phyloP scores from a whole-genome alignment of 1,284 basidiomycete species.

The Ceratobasidium papillatum region DNA sequence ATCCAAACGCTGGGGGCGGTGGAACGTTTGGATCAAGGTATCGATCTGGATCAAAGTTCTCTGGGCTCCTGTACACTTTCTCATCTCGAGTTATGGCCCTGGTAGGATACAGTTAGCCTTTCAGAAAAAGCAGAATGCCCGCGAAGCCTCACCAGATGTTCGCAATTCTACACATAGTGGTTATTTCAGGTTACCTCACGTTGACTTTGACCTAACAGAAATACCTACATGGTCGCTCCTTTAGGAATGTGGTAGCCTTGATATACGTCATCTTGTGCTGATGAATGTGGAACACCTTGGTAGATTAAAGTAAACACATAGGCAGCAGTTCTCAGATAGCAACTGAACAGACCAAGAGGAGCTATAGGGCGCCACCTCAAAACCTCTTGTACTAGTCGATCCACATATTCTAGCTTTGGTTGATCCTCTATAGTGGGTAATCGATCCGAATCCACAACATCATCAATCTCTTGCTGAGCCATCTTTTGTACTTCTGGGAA shows the following conservation, averaged over 20 bases:
- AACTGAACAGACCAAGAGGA: conserved; percentile 15
- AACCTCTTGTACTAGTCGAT: conserved; percentile 12
- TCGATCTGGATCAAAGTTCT: conserved; percentile 6
- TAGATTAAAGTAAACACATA: background rate
- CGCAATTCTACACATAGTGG: background rate
- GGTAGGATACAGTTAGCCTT: too few relatives aligned
- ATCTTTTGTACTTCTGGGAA: conserved; percentile 31
- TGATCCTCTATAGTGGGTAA: conserved; percentile 18
- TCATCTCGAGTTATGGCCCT: conserved; percentile 16
- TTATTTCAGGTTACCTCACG: background rate
- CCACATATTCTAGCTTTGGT: conserved; percentile 23
- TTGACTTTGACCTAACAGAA: background rate
- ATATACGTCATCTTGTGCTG: conserved; percentile 11
- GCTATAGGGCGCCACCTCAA: conserved; percentile 36
- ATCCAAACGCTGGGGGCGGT: background rate
- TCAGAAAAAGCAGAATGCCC: too few relatives aligned
- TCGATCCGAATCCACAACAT: background rate
- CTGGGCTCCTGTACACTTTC: background rate
- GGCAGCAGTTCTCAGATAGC: too few relatives aligned
- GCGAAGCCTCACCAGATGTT: background rate
- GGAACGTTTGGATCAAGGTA: conserved; percentile 13
- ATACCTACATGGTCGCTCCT: conserved; percentile 8
- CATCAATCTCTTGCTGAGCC: conserved; percentile 38
- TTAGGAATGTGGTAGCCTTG: conserved; percentile 23
- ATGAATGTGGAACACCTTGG: conserved; percentile 12